Percentiles rank a stretch among this genome's conserved stretches.
phyloP scores from a whole-genome alignment of 2,329 filamentous ascomycete species.

The Epichloe gansuensis region DNA sequence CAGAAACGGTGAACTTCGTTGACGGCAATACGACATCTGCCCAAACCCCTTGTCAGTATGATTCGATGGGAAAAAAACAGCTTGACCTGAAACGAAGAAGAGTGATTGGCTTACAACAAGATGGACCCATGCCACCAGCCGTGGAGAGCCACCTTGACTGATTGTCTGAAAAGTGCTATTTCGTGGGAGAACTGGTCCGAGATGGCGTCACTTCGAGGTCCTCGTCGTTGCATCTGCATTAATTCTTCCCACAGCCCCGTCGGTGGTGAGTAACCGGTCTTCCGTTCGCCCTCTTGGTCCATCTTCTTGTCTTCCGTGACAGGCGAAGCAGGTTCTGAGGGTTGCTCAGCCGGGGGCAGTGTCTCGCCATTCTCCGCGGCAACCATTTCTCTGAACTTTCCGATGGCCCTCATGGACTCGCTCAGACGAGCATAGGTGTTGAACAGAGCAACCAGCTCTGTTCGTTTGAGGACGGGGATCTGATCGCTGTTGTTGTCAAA shows the following conservation, averaged over 20 bases:
- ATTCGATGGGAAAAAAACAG: not conserved
- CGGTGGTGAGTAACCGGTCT: not conserved
- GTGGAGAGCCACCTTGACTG: slow-evolving; percentile 51
- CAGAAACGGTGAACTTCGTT: slow-evolving; percentile 2
- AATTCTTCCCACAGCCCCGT: not conserved
- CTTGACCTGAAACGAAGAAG: not conserved
- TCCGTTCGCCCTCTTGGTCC: slow-evolving; percentile 21
- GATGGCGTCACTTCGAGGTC: slow-evolving; percentile 21
- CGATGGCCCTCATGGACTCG: slow-evolving; percentile 62
- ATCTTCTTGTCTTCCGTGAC: slow-evolving; percentile 23
- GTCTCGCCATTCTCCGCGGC: slow-evolving; percentile 29
- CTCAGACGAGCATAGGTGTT: slow-evolving; percentile 87
- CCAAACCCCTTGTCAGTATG: not conserved
- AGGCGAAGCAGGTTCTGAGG: not conserved
- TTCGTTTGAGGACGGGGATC: slow-evolving; percentile 64
- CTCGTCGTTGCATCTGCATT: slow-evolving; percentile 16
- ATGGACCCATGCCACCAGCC: slow-evolving; percentile 59
- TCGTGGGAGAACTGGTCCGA: slow-evolving; percentile 52
- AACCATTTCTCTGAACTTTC: slow-evolving; percentile 52
- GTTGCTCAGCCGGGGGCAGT: slow-evolving; percentile 2
- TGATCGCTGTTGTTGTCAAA: slow-evolving; percentile 58
- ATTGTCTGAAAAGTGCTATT: slow-evolving; percentile 46
- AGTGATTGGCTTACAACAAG: slow-evolving; percentile 48
- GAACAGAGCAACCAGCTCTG: slow-evolving; percentile 85
- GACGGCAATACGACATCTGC: slow-evolving; percentile 1